A percentile compares a stretch with the other conserved stretches of the same genome.
Evolutionary conservation across 2,329 filamentous ascomycete genomes (phyloP).

Genomic region (Sporothrix euskadiensis): DNA sequence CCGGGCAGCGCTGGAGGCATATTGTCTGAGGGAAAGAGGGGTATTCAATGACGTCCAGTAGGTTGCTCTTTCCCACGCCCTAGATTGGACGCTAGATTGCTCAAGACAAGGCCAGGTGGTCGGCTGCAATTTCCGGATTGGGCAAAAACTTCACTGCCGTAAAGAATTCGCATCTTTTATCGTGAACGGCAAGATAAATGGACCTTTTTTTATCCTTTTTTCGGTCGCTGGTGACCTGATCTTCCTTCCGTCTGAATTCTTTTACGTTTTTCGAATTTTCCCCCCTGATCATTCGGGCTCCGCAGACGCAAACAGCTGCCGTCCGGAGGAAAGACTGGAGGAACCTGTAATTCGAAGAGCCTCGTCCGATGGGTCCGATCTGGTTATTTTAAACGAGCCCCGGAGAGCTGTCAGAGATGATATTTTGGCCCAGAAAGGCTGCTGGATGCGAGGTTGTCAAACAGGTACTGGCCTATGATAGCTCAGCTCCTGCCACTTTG

Average conservation of each 20-base stretch:
- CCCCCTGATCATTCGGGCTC: background rate
- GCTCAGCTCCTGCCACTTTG: background rate
- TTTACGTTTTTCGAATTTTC: background rate
- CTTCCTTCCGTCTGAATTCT: background rate
- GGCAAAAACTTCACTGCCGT: background rate
- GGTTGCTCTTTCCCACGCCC: slow-evolving; percentile 2
- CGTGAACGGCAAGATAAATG: background rate
- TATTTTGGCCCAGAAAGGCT: background rate
- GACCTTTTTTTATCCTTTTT: background rate
- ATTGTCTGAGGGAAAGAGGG: slow-evolving; percentile 18
- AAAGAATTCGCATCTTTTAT: background rate
- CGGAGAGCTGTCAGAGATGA: background rate
- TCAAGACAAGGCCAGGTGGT: background rate
- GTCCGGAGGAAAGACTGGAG: background rate
- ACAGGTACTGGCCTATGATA: background rate
- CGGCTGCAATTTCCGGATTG: slow-evolving; percentile 19
- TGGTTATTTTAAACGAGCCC: slow-evolving; percentile 13
- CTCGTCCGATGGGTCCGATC: background rate
- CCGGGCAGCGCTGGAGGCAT: background rate
- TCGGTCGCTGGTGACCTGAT: background rate
- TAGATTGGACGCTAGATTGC: slow-evolving; percentile 1
- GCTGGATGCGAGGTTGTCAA: background rate
- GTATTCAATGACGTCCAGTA: slow-evolving; percentile 22
- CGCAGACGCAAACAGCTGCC: background rate
- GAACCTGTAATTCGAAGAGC: background rate